A percentile compares a stretch with the other conserved stretches of the same genome.
phyloP scores from a whole-genome alignment of 352 stramenopile species.

The Globisporangium canariense region DNA sequence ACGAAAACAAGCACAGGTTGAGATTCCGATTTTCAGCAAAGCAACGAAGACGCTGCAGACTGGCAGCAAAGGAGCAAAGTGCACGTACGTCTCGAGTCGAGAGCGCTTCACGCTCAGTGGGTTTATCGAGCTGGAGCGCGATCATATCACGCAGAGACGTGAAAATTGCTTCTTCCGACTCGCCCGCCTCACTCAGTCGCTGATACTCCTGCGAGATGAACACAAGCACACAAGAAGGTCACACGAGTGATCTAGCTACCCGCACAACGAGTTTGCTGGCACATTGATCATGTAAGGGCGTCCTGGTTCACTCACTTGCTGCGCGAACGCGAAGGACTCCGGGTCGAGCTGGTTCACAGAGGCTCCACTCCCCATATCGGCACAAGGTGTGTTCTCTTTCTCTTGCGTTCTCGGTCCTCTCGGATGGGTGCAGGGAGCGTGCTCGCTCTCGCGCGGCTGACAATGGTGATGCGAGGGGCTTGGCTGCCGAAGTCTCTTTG shows the following conservation, averaged over 20 bases:
- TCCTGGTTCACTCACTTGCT: constrained; percentile 1
- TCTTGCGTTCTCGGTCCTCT: too few species aligned
- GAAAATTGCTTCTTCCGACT: constrained; percentile 46
- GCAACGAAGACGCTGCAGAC: neutral
- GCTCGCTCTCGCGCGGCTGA: neutral
- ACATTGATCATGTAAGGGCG: neutral
- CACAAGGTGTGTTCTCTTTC: neutral
- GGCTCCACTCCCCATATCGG: constrained; percentile 12
- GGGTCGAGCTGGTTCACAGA: constrained; percentile 12
- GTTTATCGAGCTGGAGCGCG: constrained; percentile 17
- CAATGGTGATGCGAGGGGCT: neutral
- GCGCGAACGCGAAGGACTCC: constrained; percentile 10
- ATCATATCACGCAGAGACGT: constrained; percentile 33
- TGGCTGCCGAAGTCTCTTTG: neutral
- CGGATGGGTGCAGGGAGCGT: neutral
- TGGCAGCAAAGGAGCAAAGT: neutral
- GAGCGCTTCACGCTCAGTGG: constrained; percentile 4
- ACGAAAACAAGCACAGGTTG: neutral
- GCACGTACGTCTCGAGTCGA: constrained; percentile 6
- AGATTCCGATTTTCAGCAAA: neutral
- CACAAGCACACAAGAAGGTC: neutral
- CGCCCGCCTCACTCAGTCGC: constrained; percentile 26
- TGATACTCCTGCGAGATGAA: constrained; percentile 27
- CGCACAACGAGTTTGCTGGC: neutral
- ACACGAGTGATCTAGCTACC: neutral